Conservation (phyloP, 2,329 filamentous ascomycete species). For the Ramularia endophylla region DNA sequence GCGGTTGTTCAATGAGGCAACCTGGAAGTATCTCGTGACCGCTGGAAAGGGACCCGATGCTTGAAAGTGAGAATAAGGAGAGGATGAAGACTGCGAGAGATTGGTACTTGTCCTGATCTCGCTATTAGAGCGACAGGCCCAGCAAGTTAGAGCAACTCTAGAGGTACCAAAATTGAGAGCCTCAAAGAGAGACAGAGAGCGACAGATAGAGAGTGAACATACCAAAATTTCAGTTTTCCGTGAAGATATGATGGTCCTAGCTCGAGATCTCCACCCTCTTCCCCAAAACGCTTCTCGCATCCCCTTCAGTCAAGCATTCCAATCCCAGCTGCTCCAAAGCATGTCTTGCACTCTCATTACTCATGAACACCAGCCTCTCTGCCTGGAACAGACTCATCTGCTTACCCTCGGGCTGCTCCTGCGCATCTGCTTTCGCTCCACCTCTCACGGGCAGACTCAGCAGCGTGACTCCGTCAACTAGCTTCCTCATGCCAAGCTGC, state of each 20-base stretch:
- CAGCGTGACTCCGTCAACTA: constrained; percentile 61
- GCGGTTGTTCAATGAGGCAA: constrained; percentile 8
- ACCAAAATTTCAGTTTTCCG: too few relatives aligned
- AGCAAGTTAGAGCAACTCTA: too few relatives aligned
- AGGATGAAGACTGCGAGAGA: neutral
- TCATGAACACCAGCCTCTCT: constrained; percentile 41
- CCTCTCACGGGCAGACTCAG: constrained; percentile 56
- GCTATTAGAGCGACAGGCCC: too few relatives aligned
- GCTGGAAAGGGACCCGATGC: constrained; percentile 1
- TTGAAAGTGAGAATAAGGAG: constrained; percentile 1
- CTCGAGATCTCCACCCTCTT: constrained; percentile 55
- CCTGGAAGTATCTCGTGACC: constrained; percentile 8
- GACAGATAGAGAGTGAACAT: too few relatives aligned
- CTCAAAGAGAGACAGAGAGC: too few relatives aligned
- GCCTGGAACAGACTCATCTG: constrained; percentile 40
- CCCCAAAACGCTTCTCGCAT: constrained; percentile 61
- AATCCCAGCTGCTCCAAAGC: constrained; percentile 58
- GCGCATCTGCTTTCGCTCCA: constrained; percentile 20
- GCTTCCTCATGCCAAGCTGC: constrained; percentile 52
- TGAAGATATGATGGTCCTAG: constrained; percentile 6
- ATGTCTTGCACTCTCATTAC: constrained; percentile 42
- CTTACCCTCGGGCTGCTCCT: constrained; percentile 13
- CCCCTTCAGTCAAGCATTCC: constrained; percentile 54
- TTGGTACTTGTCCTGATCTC: too few relatives aligned
- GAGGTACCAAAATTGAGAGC: too few relatives aligned